phyloP scores from a whole-genome alignment of 2,329 filamentous ascomycete species.

The Phialophora tarda region DNA sequence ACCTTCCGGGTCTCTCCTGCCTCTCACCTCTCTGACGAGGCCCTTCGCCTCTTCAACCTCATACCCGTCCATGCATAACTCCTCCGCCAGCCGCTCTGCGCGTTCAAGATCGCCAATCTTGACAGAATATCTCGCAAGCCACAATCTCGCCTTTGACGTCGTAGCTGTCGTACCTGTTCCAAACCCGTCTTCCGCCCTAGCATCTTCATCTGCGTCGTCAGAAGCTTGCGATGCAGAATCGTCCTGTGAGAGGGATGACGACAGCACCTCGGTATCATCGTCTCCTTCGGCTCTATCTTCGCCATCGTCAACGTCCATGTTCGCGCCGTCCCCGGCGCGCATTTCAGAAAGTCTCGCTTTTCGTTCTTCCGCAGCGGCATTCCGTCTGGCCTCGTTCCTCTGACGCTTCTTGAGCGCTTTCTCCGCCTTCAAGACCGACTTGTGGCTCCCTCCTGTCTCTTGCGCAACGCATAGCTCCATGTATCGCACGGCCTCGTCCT shows the following conservation, averaged over 20 bases:
- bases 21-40: constrained; percentile 82
- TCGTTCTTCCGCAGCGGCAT: constrained; percentile 28
- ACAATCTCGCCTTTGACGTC: constrained; percentile 90
- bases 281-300: constrained; percentile 40
- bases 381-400: constrained; percentile 27
- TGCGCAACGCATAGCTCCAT: constrained; percentile 97
- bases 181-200: constrained; percentile 49
- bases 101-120: constrained; percentile 73
- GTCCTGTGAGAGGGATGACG: constrained; percentile 10
- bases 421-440: constrained; percentile 32
- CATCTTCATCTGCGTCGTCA: constrained; percentile 47
- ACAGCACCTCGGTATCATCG: constrained; percentile 44
- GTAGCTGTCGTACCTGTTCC: constrained; percentile 87
- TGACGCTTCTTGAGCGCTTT: constrained; percentile 29
- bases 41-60: constrained; percentile 98
- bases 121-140: constrained; percentile 86
- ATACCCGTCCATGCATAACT: constrained; percentile 92
- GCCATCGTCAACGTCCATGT: constrained; percentile 31
- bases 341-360: constrained; percentile 17
- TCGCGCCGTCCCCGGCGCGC: constrained; percentile 16
- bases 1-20: constrained; percentile 64
- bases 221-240: constrained; percentile 13
- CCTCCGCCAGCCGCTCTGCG: constrained; percentile 80
- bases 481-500: constrained; percentile 80
- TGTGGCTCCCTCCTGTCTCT: constrained; percentile 71